phyloP scores from a whole-genome alignment of 2,329 filamentous ascomycete species.

The Epichloe elymi region DNA sequence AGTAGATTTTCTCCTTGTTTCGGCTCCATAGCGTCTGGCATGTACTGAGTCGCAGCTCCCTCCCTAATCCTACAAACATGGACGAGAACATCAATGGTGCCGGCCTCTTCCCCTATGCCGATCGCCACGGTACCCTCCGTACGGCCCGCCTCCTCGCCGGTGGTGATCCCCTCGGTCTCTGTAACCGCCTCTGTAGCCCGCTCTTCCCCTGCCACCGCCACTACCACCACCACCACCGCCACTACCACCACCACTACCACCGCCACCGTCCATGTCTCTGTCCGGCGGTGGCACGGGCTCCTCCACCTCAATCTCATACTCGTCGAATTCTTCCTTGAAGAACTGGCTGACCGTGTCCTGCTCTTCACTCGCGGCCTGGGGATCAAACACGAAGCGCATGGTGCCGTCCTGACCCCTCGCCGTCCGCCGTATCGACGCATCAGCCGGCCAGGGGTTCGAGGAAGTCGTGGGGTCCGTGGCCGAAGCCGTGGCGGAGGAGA shows the following conservation, averaged over 20 bases:
- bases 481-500: constrained; percentile 15
- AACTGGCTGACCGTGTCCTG: constrained; percentile 52
- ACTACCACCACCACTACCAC: too few species aligned
- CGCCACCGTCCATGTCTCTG: constrained; percentile 4
- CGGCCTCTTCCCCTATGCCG: constrained; percentile 21
- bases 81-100: constrained; percentile 13
- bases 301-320: constrained; percentile 67
- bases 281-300: constrained; percentile 33
- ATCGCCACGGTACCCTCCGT: constrained; percentile 22
- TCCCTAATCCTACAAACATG: neutral
- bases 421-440: constrained; percentile 17
- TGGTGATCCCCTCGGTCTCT: constrained; percentile 19
- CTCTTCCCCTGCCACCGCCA: constrained; percentile 10
- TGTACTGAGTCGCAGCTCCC: neutral
- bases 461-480: constrained; percentile 12
- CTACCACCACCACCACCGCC: constrained; percentile 2
- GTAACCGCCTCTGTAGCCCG: constrained; percentile 12
- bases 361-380: constrained; percentile 60
- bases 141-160: constrained; percentile 17
- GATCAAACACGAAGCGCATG: constrained; percentile 79
- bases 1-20: neutral
- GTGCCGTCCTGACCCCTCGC: constrained; percentile 52
- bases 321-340: constrained; percentile 62
- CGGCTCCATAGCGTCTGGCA: neutral
- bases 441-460: constrained; percentile 25